Evolutionary conservation across 2,329 filamentous ascomycete genomes (phyloP).

Genomic region (Colletotrichum sansevieriae): DNA sequence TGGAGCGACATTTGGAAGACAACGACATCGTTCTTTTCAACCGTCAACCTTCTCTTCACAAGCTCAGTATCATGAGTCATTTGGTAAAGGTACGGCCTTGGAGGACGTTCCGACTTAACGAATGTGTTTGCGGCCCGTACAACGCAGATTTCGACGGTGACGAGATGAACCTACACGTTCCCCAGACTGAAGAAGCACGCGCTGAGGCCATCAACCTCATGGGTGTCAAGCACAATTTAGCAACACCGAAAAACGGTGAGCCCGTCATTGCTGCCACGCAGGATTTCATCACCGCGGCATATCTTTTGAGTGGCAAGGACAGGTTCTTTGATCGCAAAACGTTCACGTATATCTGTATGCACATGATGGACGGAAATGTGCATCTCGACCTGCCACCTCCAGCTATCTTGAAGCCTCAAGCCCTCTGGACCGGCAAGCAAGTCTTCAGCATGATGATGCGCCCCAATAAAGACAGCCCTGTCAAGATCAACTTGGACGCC

Average conservation of each 20-base stretch:
- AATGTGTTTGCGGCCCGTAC: constrained; percentile 98
- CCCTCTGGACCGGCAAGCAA: constrained; percentile 97
- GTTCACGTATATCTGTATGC: constrained; percentile 91
- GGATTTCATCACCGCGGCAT: constrained; percentile 98
- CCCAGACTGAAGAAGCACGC: constrained; percentile 95
- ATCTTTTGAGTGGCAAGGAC: constrained; percentile 91
- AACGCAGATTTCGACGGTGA: constrained; percentile 99
- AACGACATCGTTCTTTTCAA: constrained; percentile 98
- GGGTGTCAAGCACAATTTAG: constrained; percentile 97
- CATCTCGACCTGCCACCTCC: constrained; percentile 89
- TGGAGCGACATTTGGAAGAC: constrained; percentile 95
- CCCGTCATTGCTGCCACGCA: constrained; percentile 99
- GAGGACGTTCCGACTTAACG: constrained; percentile 96
- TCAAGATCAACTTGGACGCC: constrained; percentile 92
- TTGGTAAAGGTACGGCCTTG: constrained; percentile 93
- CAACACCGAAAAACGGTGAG: constrained; percentile 96
- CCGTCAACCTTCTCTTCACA: constrained; percentile 96
- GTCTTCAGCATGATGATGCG: constrained; percentile 93
- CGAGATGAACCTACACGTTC: constrained; percentile 99
- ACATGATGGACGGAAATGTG: constrained; percentile 88
- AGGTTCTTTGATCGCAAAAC: constrained; percentile 90
- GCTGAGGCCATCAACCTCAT: constrained; percentile 96
- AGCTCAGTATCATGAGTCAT: constrained; percentile 98
- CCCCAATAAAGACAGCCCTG: constrained; percentile 85
- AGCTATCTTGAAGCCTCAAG: constrained; percentile 85